Conservation (phyloP, 139 green algal genomes). For the Marvania coccoides region DNA sequence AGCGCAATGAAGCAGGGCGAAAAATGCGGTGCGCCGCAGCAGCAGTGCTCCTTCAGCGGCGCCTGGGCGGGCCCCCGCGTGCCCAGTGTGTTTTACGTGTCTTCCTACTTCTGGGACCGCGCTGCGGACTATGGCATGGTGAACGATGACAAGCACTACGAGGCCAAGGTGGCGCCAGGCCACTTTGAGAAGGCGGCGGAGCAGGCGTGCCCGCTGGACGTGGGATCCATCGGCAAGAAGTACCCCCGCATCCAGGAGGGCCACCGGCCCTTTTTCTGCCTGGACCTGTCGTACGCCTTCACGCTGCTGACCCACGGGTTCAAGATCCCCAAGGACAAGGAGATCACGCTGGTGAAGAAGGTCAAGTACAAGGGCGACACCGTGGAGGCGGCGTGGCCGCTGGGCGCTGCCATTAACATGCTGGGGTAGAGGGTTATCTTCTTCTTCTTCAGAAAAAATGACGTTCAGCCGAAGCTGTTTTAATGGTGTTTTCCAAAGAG, state of each 20-base stretch:
- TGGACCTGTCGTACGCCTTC: slow-evolving; percentile 84
- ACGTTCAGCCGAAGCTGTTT: too few species aligned
- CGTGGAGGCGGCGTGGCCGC: slow-evolving; percentile 85
- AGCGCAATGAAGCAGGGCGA: slow-evolving; percentile 26
- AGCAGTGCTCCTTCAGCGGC: slow-evolving; percentile 87
- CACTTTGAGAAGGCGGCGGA: slow-evolving; percentile 41
- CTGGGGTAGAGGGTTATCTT: slow-evolving; percentile 11
- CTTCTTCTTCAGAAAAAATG: neutral
- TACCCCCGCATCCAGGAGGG: slow-evolving; percentile 29
- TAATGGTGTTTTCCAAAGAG: too few species aligned
- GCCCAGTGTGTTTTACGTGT: slow-evolving; percentile 73
- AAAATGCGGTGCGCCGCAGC: slow-evolving; percentile 46
- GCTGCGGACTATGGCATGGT: slow-evolving; percentile 47
- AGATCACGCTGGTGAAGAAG: slow-evolving; percentile 52
- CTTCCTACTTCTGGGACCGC: slow-evolving; percentile 95
- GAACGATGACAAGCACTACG: slow-evolving; percentile 21
- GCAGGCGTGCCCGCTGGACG: slow-evolving; percentile 29
- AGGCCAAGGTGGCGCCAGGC: slow-evolving; percentile 18
- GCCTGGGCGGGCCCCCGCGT: slow-evolving; percentile 66
- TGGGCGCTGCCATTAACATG: slow-evolving; percentile 82
- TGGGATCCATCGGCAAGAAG: neutral
- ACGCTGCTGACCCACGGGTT: slow-evolving; percentile 85
- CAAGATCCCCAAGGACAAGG: slow-evolving; percentile 31
- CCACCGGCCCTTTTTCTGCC: slow-evolving; percentile 79
- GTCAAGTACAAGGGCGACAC: slow-evolving; percentile 75